Evolutionary conservation across 2,329 filamentous ascomycete genomes (phyloP).

Genomic region (Escovopsis weberi): DNA sequence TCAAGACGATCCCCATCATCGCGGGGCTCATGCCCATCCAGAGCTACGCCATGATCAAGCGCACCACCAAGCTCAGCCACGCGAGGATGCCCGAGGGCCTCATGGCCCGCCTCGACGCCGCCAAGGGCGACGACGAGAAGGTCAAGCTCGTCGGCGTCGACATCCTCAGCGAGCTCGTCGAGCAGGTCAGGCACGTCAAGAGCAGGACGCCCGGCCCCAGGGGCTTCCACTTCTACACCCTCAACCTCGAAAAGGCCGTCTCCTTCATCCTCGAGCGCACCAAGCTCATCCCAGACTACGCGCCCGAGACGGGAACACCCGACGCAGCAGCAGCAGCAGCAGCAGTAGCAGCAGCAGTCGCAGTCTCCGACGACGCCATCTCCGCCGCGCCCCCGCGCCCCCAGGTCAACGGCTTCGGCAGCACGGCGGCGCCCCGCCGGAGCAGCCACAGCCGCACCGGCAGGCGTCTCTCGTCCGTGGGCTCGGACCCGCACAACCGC

Average conservation of each 20-base stretch:
- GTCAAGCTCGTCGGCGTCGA: constrained; percentile 71
- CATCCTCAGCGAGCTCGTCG: constrained; percentile 71
- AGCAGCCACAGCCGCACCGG: constrained; percentile 23
- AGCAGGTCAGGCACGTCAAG: constrained; percentile 56
- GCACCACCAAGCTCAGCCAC: constrained; percentile 89
- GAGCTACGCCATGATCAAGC: constrained; percentile 87
- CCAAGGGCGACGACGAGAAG: constrained; percentile 66
- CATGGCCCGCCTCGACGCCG: constrained; percentile 53
- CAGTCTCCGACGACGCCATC: constrained; percentile 36
- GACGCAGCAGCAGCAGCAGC: too few relatives aligned
- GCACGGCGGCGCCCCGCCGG: constrained; percentile 16
- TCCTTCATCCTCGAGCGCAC: constrained; percentile 82
- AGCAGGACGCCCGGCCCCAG: constrained; percentile 42
- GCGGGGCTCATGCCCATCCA: constrained; percentile 96
- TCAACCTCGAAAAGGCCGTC: constrained; percentile 93
- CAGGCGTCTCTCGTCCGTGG: constrained; percentile 62
- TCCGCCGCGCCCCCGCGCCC: constrained; percentile 26
- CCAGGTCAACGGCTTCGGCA: constrained; percentile 35
- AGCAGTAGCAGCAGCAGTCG: too few relatives aligned
- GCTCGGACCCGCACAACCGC: constrained; percentile 74
- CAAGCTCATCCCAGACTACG: constrained; percentile 62
- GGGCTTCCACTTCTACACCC: constrained; percentile 94
- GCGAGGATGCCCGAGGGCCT: constrained; percentile 63
- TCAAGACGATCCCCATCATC: constrained; percentile 79
- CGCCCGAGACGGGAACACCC: too few relatives aligned